Evolutionary conservation across 495 filamentous ascomycete species (phyloP), one percentile per base, ranked within the genome.

Genomic region (Hypoxylon perforatum): DNA sequence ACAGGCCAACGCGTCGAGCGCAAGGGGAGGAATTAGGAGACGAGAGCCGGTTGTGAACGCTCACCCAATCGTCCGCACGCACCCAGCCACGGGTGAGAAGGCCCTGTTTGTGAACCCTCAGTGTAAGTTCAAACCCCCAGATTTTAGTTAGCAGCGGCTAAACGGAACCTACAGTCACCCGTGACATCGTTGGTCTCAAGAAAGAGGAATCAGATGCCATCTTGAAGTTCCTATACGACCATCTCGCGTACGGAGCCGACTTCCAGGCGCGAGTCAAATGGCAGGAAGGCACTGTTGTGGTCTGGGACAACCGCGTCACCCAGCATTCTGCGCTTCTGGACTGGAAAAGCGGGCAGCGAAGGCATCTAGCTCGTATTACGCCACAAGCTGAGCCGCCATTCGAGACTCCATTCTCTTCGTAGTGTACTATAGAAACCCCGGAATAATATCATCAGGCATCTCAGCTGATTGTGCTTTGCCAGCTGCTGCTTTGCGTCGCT

Each of bases 211-310:
- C 88, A 38, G 89, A 95, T 52, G 81, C 78, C n/a, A 78, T 94
- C 15, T 80, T 95, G 63, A 93, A 95, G 68, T 97, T 96, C 80
- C 80, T 97, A 10, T 95, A 91, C 80, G 88, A 94, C 74, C 93
- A 97, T 72, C 88, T 96, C 38, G 86, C 90, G 4, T 87, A 83
- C 21, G 91, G 93, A 14, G 87, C 90, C 67, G 93, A 97, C 78
- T 94, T 95, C 82, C 94, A 97, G 69, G 88, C 87, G 8, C 83
- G 94, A n/a, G 87, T 97, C 48, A 88, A 90, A 65, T 97, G 92
- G 92, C 85, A 90, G 65, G 84, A 87, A 10, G 85, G 86, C 36
- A 95, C 92, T 2, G 93, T 97, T 21, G 91, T 97, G 8, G 89
- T 97, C 10, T 96, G 93, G 88, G 93, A 97, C 72, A 94, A 96